These are phyloP conservation scores for Coemansia linderi DNA, from an alignment of 371 early-diverging fungal genomes.

Conservation along the genomic window DNA sequence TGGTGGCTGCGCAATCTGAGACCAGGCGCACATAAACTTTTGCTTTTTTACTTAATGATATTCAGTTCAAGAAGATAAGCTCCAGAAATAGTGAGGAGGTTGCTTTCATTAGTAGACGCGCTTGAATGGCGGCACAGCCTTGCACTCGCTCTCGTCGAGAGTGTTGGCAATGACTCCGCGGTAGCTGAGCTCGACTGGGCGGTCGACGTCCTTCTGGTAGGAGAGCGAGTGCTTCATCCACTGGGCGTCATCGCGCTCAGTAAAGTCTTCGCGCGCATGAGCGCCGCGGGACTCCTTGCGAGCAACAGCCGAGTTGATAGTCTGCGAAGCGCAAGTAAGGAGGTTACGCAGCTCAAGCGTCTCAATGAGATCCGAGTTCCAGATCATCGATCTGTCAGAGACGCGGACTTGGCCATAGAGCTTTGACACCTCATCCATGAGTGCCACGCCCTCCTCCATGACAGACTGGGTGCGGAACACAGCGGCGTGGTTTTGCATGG, in stretches of 20 bases:
- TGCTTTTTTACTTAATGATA: too few relatives aligned
- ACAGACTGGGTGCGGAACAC: constrained; percentile 94
- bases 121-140: too few relatives aligned
- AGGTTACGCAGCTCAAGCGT: constrained; percentile 96
- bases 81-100: too few relatives aligned
- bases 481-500: constrained; percentile 96
- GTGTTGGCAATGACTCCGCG: constrained; percentile 79
- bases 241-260: constrained; percentile 85
- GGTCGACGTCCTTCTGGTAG: constrained; percentile 83
- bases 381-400: constrained; percentile 92
- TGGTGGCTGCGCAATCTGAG: constrained; percentile 68
- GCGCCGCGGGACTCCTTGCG: constrained; percentile 98
- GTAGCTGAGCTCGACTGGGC: constrained; percentile 79
- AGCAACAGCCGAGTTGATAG: constrained; percentile 93
- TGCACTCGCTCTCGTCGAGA: not conserved
- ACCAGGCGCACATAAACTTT: too few relatives aligned
- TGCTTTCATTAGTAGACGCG: too few relatives aligned
- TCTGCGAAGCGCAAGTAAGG: constrained; percentile 94
- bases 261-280: constrained; percentile 95
- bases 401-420: constrained; percentile 83
- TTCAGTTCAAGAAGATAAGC: too few relatives aligned
- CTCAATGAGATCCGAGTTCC: constrained; percentile 97
- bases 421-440: constrained; percentile 83
- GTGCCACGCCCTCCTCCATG: constrained; percentile 84
- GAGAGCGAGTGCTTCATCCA: constrained; percentile 99